These are phyloP conservation scores for Gaeumannomyces tritici DNA, from an alignment of 2,329 filamentous ascomycete species.

Conservation along the genomic window DNA sequence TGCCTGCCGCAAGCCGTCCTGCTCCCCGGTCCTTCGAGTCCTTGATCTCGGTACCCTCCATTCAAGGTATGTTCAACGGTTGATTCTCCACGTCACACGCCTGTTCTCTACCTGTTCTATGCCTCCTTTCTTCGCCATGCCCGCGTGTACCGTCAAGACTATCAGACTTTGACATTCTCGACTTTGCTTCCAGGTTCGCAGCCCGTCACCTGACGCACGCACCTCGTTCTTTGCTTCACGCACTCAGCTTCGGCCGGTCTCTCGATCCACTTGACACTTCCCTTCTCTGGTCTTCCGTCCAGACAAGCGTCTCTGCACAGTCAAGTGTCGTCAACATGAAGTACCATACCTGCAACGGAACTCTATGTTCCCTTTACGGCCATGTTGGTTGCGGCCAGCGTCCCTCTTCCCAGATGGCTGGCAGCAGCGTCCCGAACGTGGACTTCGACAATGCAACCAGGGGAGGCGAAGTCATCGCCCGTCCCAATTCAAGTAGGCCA, in stretches of 20 bases:
- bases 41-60: not conserved
- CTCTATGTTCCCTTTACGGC: not conserved
- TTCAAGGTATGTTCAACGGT: not conserved
- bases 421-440: too few relatives aligned
- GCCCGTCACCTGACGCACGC: not conserved
- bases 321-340: not conserved
- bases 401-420: not conserved
- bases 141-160: not conserved
- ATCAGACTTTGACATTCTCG: not conserved
- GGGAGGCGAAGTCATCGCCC: too few relatives aligned
- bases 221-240: not conserved
- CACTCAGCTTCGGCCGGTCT: not conserved
- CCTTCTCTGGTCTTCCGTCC: not conserved
- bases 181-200: not conserved
- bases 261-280: not conserved
- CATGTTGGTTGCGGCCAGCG: not conserved
- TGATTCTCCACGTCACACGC: not conserved
- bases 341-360: too few relatives aligned
- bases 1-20: conserved; percentile 2
- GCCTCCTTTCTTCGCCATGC: not conserved
- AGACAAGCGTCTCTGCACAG: not conserved
- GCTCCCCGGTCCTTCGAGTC: not conserved
- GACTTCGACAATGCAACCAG: too few relatives aligned
- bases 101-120: not conserved
- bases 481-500: too few relatives aligned